These are phyloP conservation scores for Mycena rosella DNA, from an alignment of 768 basidiomycete species.

Conservation along the genomic window DNA sequence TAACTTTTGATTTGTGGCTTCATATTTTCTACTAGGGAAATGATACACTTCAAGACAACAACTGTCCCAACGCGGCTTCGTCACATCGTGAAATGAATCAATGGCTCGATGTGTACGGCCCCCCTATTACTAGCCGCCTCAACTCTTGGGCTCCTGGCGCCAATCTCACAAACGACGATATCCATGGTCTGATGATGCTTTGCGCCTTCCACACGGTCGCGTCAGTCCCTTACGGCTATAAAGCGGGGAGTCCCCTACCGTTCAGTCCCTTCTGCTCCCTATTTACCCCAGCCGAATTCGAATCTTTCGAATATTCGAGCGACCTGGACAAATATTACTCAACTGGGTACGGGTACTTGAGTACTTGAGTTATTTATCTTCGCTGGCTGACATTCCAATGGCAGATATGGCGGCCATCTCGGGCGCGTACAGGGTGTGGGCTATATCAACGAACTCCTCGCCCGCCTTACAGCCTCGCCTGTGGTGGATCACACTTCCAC, in stretches of 20 bases:
- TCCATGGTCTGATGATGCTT: slow-evolving; percentile 72
- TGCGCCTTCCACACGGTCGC: slow-evolving; percentile 84
- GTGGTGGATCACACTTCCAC: slow-evolving; percentile 81
- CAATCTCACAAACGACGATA: slow-evolving; percentile 65
- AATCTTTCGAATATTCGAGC: slow-evolving; percentile 73
- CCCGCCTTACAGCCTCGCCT: slow-evolving; percentile 75
- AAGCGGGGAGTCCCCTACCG: slow-evolving; percentile 43
- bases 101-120: slow-evolving; percentile 70
- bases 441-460: slow-evolving; percentile 88
- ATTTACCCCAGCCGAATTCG: slow-evolving; percentile 74
- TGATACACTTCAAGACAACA: slow-evolving; percentile 74
- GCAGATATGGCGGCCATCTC: slow-evolving; percentile 74
- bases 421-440: slow-evolving; percentile 89
- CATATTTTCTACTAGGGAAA: slow-evolving; percentile 56
- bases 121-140: slow-evolving; percentile 68
- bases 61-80: slow-evolving; percentile 70
- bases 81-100: slow-evolving; percentile 56
- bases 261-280: slow-evolving; percentile 78
- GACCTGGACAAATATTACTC: slow-evolving; percentile 86
- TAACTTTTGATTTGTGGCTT: background rate
- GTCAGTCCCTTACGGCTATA: slow-evolving; percentile 18
- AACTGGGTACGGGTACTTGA: slow-evolving; percentile 69
- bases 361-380: background rate
- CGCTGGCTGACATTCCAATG: background rate
- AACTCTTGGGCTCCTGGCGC: slow-evolving; percentile 74